These are phyloP conservation scores for Hydrangea macrophylla DNA, from an alignment of 148 eudicot genomes.

Conservation along the genomic window DNA sequence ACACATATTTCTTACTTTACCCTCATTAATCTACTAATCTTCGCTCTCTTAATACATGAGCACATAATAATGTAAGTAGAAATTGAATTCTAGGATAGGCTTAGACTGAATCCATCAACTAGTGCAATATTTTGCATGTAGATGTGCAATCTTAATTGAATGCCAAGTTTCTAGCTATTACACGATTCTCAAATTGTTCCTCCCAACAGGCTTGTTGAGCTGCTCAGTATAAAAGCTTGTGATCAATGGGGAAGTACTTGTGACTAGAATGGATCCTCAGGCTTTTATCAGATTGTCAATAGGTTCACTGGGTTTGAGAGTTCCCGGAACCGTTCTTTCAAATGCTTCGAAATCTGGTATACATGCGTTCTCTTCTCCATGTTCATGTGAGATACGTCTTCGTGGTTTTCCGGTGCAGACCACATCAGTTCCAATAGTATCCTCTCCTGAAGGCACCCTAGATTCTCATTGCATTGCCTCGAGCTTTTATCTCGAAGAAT, in stretches of 20 bases:
- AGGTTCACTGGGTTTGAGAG: constrained; percentile 40
- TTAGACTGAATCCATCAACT: neutral
- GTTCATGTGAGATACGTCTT: constrained; percentile 53
- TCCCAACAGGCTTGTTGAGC: constrained; percentile 12
- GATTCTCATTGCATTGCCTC: constrained; percentile 37
- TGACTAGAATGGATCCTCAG: constrained; percentile 60
- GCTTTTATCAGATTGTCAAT: constrained; percentile 53
- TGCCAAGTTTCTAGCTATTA: constrained; percentile 5
- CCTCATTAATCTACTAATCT: neutral
- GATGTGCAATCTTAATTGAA: neutral
- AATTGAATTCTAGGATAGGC: neutral
- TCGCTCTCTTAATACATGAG: neutral
- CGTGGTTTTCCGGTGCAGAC: constrained; percentile 61
- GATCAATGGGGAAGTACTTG: constrained; percentile 30
- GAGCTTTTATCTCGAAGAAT: constrained; percentile 55
- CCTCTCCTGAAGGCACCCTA: constrained; percentile 40
- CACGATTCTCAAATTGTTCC: neutral
- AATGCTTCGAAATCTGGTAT: constrained; percentile 27
- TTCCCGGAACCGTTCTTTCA: constrained; percentile 25
- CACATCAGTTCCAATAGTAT: constrained; percentile 38
- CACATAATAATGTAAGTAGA: neutral
- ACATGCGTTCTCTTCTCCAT: constrained; percentile 32
- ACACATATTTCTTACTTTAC: neutral
- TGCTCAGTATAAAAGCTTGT: constrained; percentile 9
- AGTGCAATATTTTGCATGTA: neutral